These are phyloP conservation scores for Microcyclosporella mali DNA, from an alignment of 2,329 filamentous ascomycete genomes.

Conservation along the genomic window DNA sequence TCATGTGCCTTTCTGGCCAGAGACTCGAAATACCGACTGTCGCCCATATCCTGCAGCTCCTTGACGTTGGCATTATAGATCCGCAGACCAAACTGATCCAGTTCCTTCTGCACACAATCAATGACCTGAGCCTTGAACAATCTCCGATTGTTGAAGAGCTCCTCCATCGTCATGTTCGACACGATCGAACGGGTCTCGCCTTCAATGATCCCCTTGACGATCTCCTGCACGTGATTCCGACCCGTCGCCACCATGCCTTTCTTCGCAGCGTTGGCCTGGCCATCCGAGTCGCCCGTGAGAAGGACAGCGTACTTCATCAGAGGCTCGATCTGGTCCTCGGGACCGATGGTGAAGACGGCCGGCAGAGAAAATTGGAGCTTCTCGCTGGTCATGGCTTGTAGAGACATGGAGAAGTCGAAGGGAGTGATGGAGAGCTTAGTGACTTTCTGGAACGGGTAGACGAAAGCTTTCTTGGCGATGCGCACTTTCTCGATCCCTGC, in stretches of 20 bases:
- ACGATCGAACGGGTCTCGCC: constrained; percentile 80
- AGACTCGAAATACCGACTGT: constrained; percentile 76
- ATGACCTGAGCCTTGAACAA: constrained; percentile 45
- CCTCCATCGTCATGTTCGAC: constrained; percentile 86
- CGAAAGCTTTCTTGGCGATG: constrained; percentile 71
- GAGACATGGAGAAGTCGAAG: constrained; percentile 73
- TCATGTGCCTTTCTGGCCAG: constrained; percentile 79
- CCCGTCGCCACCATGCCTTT: constrained; percentile 38
- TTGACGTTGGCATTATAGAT: constrained; percentile 73
- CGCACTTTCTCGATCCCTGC: constrained; percentile 66
- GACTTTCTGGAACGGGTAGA: background rate
- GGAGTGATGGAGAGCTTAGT: constrained; percentile 37
- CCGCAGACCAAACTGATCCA: constrained; percentile 68
- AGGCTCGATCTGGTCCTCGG: constrained; percentile 62
- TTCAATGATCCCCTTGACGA: constrained; percentile 85
- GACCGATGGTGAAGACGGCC: constrained; percentile 80
- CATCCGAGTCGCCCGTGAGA: constrained; percentile 57
- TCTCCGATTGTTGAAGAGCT: constrained; percentile 65
- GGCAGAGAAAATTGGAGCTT: constrained; percentile 78
- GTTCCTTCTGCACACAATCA: constrained; percentile 65
- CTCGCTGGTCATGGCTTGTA: constrained; percentile 85
- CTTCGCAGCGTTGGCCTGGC: constrained; percentile 33
- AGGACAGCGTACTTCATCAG: constrained; percentile 75
- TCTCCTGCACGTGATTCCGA: constrained; percentile 68
- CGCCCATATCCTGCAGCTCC: constrained; percentile 75